phyloP scores from a whole-genome alignment of 148 eudicot species.

The Camellia japonica region DNA sequence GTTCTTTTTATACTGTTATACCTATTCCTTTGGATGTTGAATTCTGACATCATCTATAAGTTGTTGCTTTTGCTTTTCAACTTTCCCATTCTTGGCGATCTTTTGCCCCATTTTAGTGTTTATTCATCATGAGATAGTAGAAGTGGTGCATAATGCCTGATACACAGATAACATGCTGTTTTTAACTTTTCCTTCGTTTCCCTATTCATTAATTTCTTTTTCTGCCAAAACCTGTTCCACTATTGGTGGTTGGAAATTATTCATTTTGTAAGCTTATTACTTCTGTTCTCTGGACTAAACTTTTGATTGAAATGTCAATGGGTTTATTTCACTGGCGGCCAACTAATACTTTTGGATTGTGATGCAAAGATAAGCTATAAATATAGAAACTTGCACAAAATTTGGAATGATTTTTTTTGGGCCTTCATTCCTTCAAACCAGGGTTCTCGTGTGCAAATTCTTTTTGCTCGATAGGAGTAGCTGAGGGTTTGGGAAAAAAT shows the following conservation, averaged over 20 bases:
- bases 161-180: neutral
- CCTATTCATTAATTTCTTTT: neutral
- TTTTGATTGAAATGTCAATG: neutral
- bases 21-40: neutral
- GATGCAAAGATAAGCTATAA: neutral
- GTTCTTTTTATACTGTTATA: no score
- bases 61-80: neutral
- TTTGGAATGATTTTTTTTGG: no score
- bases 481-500: no score
- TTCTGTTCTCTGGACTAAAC: neutral
- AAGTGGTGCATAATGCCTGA: neutral
- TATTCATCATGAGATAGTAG: neutral
- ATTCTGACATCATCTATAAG: neutral
- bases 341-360: neutral
- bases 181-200: neutral
- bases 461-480: neutral
- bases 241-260: neutral
- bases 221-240: neutral
- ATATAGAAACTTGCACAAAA: neutral
- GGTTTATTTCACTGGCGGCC: neutral
- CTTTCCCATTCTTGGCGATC: neutral
- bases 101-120: neutral
- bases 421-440: no score
- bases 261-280: neutral
- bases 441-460: neutral